These are phyloP conservation scores for Venturia carpophila DNA, from an alignment of 2,329 filamentous ascomycete genomes.

Conservation along the genomic window DNA sequence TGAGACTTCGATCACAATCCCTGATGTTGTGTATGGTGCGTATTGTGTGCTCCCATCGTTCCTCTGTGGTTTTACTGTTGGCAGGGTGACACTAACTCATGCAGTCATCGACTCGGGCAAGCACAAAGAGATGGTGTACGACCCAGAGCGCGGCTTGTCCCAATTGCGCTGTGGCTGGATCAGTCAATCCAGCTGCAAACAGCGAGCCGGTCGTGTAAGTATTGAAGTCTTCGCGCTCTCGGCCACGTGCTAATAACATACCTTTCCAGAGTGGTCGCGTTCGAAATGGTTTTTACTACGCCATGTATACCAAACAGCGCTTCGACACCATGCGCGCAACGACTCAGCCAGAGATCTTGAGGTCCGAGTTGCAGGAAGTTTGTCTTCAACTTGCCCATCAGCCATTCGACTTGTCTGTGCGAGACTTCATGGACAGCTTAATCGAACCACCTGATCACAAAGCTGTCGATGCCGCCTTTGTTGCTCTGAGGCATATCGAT, in stretches of 20 bases:
- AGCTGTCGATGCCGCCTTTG: slow-evolving; percentile 25
- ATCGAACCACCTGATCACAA: slow-evolving; percentile 4
- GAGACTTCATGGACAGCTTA: slow-evolving; percentile 5
- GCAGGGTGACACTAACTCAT: slow-evolving; percentile 28
- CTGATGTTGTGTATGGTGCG: slow-evolving; percentile 39
- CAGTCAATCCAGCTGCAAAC: slow-evolving; percentile 40
- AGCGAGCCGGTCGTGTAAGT: slow-evolving; percentile 42
- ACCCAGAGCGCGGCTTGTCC: slow-evolving; percentile 31
- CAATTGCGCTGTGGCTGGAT: slow-evolving; percentile 39
- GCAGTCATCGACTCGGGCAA: slow-evolving; percentile 37
- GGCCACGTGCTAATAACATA: neutral
- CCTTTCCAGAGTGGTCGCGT: slow-evolving; percentile 33
- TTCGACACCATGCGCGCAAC: slow-evolving; percentile 32
- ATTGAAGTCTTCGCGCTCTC: slow-evolving; percentile 24
- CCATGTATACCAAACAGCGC: slow-evolving; percentile 36
- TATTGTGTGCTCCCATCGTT: neutral
- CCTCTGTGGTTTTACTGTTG: neutral
- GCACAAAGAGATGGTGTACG: slow-evolving; percentile 34
- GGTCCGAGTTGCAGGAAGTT: slow-evolving; percentile 9
- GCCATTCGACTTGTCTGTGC: neutral
- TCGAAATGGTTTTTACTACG: slow-evolving; percentile 43
- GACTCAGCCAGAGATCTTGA: neutral
- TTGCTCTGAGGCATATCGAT: slow-evolving; percentile 35
- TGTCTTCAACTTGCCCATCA: slow-evolving; percentile 24
- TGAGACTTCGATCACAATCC: slow-evolving; percentile 46